Conservation (phyloP, 108 stramenopile genomes). For the Conticribra guillardii region DNA sequence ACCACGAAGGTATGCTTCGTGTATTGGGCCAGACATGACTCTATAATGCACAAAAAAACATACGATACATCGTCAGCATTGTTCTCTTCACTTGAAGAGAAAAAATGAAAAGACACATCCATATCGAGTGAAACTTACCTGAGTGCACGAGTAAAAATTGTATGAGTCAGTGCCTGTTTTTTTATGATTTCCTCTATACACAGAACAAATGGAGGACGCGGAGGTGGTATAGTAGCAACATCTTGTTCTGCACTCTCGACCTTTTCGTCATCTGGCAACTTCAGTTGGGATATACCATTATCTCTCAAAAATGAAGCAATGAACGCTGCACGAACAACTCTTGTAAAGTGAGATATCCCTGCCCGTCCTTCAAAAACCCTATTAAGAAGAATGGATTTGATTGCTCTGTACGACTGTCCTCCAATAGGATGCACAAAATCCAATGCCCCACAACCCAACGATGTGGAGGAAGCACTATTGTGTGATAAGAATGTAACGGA, state of each 20-base stretch:
- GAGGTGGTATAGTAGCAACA: conserved; percentile 17
- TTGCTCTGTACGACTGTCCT: conserved; percentile 73
- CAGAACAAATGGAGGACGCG: conserved; percentile 69
- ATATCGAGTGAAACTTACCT: conserved; percentile 42
- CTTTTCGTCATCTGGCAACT: conserved; percentile 41
- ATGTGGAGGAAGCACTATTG: conserved; percentile 77
- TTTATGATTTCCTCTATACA: conserved; percentile 86
- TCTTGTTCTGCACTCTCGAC: conserved; percentile 20
- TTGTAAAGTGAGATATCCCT: conserved; percentile 75
- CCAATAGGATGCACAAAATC: conserved; percentile 85
- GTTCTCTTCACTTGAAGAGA: no score
- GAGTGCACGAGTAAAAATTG: conserved; percentile 76
- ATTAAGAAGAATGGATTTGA: conserved; percentile 72
- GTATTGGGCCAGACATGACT: conserved; percentile 73
- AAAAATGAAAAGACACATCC: no score
- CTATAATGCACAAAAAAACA: conserved; percentile 21
- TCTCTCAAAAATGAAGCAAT: conserved; percentile 79
- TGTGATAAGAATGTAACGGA: conserved; percentile 78
- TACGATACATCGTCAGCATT: not conserved
- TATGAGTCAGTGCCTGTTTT: conserved; percentile 82
- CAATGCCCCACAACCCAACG: conserved; percentile 84
- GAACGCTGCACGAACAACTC: conserved; percentile 80
- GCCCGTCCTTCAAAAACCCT: conserved; percentile 73
- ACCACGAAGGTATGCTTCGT: conserved; percentile 80
- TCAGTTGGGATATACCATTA: conserved; percentile 60